Evolutionary conservation across 2,329 filamentous ascomycete species (phyloP), one percentile per base, ranked within the genome.

Genomic region (Aspergillus calidoustus): DNA sequence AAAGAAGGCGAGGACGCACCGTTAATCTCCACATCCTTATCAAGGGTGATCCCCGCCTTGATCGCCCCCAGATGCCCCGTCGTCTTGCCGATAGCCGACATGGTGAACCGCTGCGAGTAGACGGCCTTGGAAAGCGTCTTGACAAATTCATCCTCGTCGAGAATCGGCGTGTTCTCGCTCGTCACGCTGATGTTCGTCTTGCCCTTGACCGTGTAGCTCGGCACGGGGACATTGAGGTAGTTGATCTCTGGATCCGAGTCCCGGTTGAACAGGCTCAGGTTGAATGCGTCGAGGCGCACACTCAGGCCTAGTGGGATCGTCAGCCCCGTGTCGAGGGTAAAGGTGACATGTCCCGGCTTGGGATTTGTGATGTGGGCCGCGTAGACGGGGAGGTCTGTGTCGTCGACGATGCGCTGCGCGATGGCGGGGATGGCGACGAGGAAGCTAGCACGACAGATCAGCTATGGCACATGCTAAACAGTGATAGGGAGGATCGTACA

Each of bases 251-350:
- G 67, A 2, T 70, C 66, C 2, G 75, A 74, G 1, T 76, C 71
- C 25, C 75, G 73, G 69, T 81, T 81, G 67, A 81, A 82, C 1
- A 83, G 67, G 11, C 72, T 69, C 4, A 84, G 66, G 3, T 71
- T 70, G 46, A 81, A 64, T 0, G 80, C 73, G 28, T 80, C 74
- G 0, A 62, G 64, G 9, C 43, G 56, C 28, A 70, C 64, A 1
- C 46, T 54, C n/a, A 71, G 54, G 1, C 64, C 66, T 11, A 53
- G 11, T 0, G 69, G 69, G 5, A 72, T 54, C 1, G 53, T 64
- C 11, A 72, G 49, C 2, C 65, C 64, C 1, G 69, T 69, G 23
- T 66, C 50, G 11, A 72, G 61, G 2, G 60, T 66, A 19, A 71
- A 70, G 2, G 66, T 66, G 3, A 72, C 56, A n/a, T 30, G 54